Conservation (phyloP, 768 basidiomycete genomes). For the Gelatoporia subvermispora region DNA sequence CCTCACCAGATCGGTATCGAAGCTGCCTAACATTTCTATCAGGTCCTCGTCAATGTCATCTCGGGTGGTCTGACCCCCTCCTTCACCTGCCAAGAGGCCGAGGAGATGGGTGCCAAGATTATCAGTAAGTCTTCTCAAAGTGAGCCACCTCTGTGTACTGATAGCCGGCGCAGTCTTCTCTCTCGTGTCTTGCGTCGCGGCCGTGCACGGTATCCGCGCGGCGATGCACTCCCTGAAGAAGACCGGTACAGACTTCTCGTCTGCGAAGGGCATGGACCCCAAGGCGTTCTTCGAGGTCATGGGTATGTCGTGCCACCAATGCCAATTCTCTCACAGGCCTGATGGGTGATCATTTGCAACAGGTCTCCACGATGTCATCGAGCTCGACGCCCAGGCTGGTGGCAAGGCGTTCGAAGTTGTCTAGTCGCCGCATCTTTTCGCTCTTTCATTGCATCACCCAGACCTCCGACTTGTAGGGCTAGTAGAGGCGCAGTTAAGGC, state of each 20-base stretch:
- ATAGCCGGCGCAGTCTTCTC: conserved; percentile 52
- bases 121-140: conserved; percentile 50
- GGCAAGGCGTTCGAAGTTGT: conserved; percentile 54
- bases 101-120: conserved; percentile 67
- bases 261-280: conserved; percentile 64
- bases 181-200: conserved; percentile 70
- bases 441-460: background rate
- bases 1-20: background rate
- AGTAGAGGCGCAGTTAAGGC: too few species aligned
- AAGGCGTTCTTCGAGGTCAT: conserved; percentile 75
- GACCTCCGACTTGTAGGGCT: background rate
- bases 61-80: conserved; percentile 74
- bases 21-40: background rate
- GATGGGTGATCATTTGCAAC: conserved; percentile 2
- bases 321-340: background rate
- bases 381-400: conserved; percentile 53
- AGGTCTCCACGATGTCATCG: conserved; percentile 51
- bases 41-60: conserved; percentile 76
- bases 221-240: conserved; percentile 73
- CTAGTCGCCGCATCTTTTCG: conserved; percentile 21
- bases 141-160: background rate
- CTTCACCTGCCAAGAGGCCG: conserved; percentile 66
- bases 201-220: conserved; percentile 72
- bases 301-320: conserved; percentile 38
- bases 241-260: conserved; percentile 68